phyloP scores from a whole-genome alignment of 306 rosid species.

The Crataegus laevigata region DNA sequence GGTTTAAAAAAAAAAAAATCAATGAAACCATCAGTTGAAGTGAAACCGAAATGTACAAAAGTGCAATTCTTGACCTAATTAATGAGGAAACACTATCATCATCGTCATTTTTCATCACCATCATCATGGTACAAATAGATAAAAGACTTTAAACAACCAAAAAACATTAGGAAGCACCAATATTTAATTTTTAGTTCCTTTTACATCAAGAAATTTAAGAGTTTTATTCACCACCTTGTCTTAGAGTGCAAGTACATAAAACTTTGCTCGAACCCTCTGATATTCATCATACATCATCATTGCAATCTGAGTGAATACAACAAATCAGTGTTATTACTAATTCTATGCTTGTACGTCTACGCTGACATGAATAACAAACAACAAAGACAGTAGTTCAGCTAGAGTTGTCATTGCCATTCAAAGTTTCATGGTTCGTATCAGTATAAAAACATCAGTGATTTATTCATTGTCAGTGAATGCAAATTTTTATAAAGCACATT shows the following conservation, averaged over 20 bases:
- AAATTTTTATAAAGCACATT: neutral
- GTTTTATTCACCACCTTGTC: constrained; percentile 54
- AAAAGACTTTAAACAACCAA: neutral
- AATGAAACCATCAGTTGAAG: constrained; percentile 7
- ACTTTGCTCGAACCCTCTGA: constrained; percentile 62
- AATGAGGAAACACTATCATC: neutral
- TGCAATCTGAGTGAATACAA: constrained; percentile 85
- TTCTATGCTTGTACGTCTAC: constrained; percentile 22
- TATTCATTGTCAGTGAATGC: neutral
- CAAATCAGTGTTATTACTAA: constrained; percentile 50
- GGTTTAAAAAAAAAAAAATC: too few species aligned
- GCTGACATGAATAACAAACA: constrained; percentile 23
- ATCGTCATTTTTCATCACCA: neutral
- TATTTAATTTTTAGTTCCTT: constrained; percentile 1
- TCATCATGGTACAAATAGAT: constrained; percentile 1
- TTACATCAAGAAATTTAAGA: constrained; percentile 13
- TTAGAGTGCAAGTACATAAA: constrained; percentile 52
- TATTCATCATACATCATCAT: constrained; percentile 96
- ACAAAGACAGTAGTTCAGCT: constrained; percentile 12
- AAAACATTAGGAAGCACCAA: constrained; percentile 5
- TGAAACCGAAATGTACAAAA: constrained; percentile 6
- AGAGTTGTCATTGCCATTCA: constrained; percentile 7
- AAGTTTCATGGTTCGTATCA: neutral
- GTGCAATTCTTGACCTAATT: constrained; percentile 3
- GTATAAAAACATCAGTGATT: constrained; percentile 4